Base-by-base conservation (phyloP, 2,329 filamentous ascomycete species). In the Penicillium sp. region DNA sequence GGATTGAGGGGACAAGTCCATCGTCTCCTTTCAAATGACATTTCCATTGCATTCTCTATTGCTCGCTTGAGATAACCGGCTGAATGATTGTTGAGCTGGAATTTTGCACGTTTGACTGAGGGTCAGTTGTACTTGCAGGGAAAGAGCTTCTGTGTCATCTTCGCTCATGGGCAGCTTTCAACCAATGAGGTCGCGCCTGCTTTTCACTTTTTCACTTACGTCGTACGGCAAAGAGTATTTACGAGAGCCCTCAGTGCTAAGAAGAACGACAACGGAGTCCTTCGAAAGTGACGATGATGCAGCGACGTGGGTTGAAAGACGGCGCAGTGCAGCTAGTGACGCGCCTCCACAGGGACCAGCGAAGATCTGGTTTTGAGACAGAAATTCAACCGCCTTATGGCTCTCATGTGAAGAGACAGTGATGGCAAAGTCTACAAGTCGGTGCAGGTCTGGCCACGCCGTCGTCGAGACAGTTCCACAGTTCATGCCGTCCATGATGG, bases 401-500 rank as follows among this genome's bases (percentile, higher is more conserved):
- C 79, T 74, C 50, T 89, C 83, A 9, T 65, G 62, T 54, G 87
- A 85, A 0, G 77, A 79, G 0, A 90, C 75, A 0, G 76, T 78
- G 0, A 83, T 66, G 45, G 77, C 78, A 1, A 76, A 79, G 66
- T 86, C 81, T 0, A 88, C 74, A 0, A 82, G 78, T 0, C 70
- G 61, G 6, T 71, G 66, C 3, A 90, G 62, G 0, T 81, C 61
- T 0, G 80, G 73, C 83, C 84, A 90, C 0, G 85, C 82, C 0
- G 77, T 80, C 0, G 72, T 72, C 0, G 84, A 87, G 0, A 86
- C 74, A 0, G 82, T 86, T 0, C 84, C 85, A 51, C 85, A 90
- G 54, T 86, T 82, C 71, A 90, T 79, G 0, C 85, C 86, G 35
- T 77, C 76, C 85, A 90, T 89, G 56, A 87, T 87, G 0, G 83